Evolutionary conservation across 768 basidiomycete genomes (phyloP).

Genomic region (Suillus bovinus): DNA sequence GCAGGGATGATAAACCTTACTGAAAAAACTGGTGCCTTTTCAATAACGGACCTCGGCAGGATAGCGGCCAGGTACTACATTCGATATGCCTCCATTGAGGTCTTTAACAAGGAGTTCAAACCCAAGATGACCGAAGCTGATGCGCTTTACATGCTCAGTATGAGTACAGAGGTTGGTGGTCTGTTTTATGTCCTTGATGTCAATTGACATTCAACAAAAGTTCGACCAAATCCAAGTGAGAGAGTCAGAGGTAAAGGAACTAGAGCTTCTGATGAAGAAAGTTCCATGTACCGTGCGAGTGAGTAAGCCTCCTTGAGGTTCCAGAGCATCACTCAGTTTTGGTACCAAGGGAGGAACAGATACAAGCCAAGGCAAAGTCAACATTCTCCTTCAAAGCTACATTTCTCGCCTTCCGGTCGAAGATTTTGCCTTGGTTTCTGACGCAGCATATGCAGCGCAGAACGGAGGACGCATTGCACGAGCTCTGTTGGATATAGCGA

Average conservation of each 20-base stretch:
- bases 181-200: neutral
- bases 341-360: constrained; percentile 58
- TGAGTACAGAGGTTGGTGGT: constrained; percentile 80
- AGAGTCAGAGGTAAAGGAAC: constrained; percentile 84
- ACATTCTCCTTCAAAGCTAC: constrained; percentile 89
- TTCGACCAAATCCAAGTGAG: constrained; percentile 95
- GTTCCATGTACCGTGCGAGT: constrained; percentile 85
- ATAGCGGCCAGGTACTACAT: constrained; percentile 98
- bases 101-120: constrained; percentile 79
- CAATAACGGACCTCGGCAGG: constrained; percentile 87
- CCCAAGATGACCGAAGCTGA: constrained; percentile 92
- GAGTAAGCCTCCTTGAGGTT: constrained; percentile 17
- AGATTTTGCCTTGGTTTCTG: constrained; percentile 96
- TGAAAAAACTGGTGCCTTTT: constrained; percentile 52
- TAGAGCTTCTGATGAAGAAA: constrained; percentile 64
- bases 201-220: constrained; percentile 37
- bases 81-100: constrained; percentile 78
- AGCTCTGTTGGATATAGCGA: constrained; percentile 92
- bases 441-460: constrained; percentile 91
- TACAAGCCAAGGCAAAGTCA: constrained; percentile 82
- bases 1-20: constrained; percentile 85
- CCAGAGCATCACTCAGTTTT: neutral
- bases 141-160: constrained; percentile 80
- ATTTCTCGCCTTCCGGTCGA: constrained; percentile 82
- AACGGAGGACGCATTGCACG: constrained; percentile 94